Evolutionary conservation across 768 basidiomycete species (phyloP).

Genomic region (Boletus reticulatus): DNA sequence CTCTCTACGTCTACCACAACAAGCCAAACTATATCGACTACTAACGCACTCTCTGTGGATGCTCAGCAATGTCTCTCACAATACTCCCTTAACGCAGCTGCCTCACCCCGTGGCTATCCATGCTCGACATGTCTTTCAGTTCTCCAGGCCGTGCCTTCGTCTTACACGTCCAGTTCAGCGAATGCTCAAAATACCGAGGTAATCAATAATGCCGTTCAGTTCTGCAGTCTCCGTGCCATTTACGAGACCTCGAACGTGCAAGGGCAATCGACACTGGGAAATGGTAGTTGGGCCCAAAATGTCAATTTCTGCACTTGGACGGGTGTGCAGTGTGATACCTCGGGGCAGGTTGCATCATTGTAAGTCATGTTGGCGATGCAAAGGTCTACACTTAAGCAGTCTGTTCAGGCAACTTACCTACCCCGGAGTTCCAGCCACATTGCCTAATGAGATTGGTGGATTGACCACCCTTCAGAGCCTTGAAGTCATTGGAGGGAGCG

Average conservation of each 20-base stretch:
- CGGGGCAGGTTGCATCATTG: slow-evolving; percentile 41
- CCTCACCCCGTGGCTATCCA: slow-evolving; percentile 42
- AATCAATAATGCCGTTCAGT: slow-evolving; percentile 41
- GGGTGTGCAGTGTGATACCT: slow-evolving; percentile 43
- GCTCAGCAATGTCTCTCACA: slow-evolving; percentile 46
- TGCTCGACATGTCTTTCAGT: slow-evolving; percentile 44
- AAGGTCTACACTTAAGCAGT: not conserved
- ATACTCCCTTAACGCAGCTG: slow-evolving; percentile 44
- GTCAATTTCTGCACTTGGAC: slow-evolving; percentile 45
- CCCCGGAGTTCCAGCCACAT: slow-evolving; percentile 44
- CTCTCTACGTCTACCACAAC: slow-evolving; percentile 10
- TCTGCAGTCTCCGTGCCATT: slow-evolving; percentile 45
- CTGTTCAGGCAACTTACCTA: slow-evolving; percentile 37
- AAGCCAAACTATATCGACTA: slow-evolving; percentile 23
- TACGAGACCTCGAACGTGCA: slow-evolving; percentile 37
- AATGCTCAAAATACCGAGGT: slow-evolving; percentile 34
- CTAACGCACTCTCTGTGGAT: slow-evolving; percentile 35
- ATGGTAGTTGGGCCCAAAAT: slow-evolving; percentile 45
- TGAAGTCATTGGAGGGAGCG: slow-evolving; percentile 39
- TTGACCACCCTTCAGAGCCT: slow-evolving; percentile 39
- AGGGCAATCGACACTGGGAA: slow-evolving; percentile 39
- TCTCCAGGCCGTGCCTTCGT: slow-evolving; percentile 37
- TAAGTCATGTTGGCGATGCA: slow-evolving; percentile 23
- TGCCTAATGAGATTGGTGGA: slow-evolving; percentile 42
- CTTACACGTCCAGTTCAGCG: slow-evolving; percentile 27